Base-by-base conservation (phyloP, 2,329 filamentous ascomycete genomes). In the Macrophomina phaseolina region DNA sequence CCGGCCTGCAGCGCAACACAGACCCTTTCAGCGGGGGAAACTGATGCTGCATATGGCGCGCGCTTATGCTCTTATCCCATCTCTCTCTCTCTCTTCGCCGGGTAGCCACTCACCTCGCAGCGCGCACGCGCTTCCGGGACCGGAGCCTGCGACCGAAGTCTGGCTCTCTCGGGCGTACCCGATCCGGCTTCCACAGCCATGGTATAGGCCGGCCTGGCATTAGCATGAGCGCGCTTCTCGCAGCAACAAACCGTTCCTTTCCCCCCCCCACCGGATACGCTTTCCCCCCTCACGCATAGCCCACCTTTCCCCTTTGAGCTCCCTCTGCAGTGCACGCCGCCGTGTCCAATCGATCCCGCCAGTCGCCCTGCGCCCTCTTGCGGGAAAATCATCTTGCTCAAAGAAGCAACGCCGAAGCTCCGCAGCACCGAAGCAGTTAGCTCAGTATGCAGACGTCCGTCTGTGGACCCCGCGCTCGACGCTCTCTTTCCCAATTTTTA, bases 361-460 rank as follows among this genome's bases (percentile, higher is more conserved):
- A 4, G 16, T 9, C 58, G n/a, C 45, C 28, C n/a, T 48, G n/a
- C 58, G 58, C 45, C 58, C 42, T 18, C 58, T 62, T 18, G 23
- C 2, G 23, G 23, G 58, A 51, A 28, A 49, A 62, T 62, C 58
- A n/a, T 62, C 58, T 62, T 62, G 58, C 58, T 48, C 30, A 30
- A 62, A 62, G 23, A 16, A 49, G 58, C 28, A 62, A 30, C 58
- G 12, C 32, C 58, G 58, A 14, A 38, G 58, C 58, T 62, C 58
- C 58, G 58, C 58, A 36, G 16, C 46, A n/a, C 58, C 45, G 18
- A 16, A 62, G 28, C 23, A 34, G 30, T 28, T 48, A 32, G 42
- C 42, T 30, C 58, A 7, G 12, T 5, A 8, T 34, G 58, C 58
- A 32, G 45, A 40, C 45, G 30, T 36, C 32, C 23, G 5, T 42